Percentiles rank a stretch among this genome's conserved stretches.
Conservation (phyloP, 2,329 filamentous ascomycete species). For the Paecilomyces dactylethromorphus region DNA sequence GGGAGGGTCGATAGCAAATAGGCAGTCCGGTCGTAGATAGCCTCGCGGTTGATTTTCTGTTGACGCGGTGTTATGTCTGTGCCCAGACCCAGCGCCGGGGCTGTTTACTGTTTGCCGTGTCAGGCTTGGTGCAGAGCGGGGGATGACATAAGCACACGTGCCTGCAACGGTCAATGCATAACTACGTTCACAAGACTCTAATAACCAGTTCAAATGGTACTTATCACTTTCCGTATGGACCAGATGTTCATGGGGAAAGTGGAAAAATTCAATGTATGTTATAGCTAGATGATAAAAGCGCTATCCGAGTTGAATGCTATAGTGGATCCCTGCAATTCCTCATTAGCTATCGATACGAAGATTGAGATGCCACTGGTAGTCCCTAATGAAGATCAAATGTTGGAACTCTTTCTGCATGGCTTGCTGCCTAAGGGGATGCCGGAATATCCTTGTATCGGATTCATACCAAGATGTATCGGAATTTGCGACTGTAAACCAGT, state of each 20-base stretch:
- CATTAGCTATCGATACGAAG: too few relatives aligned
- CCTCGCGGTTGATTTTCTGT: slow-evolving; percentile 9
- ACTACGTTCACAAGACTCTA: not conserved
- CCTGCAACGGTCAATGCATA: not conserved
- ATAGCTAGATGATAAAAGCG: not conserved
- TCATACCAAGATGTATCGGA: not conserved
- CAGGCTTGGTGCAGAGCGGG: slow-evolving; percentile 6
- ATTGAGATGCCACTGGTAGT: too few relatives aligned
- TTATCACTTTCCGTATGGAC: too few relatives aligned
- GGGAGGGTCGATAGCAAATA: slow-evolving; percentile 2
- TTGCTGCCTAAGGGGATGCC: not conserved
- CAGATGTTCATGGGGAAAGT: too few relatives aligned
- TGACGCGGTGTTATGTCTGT: slow-evolving; percentile 22
- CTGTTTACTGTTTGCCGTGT: slow-evolving; percentile 12
- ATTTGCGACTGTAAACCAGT: not conserved
- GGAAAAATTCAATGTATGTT: not conserved
- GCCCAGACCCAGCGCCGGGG: slow-evolving; percentile 3
- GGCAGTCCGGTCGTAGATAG: slow-evolving; percentile 9
- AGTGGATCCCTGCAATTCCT: too few relatives aligned
- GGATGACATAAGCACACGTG: slow-evolving; percentile 1
- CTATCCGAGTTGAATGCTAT: not conserved
- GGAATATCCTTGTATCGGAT: not conserved
- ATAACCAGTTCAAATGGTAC: not conserved
- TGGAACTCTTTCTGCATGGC: not conserved
- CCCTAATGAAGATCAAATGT: too few relatives aligned